Evolutionary conservation across 176 grass and related monocot species (phyloP).

Genomic region (Ensete ventricosum): DNA sequence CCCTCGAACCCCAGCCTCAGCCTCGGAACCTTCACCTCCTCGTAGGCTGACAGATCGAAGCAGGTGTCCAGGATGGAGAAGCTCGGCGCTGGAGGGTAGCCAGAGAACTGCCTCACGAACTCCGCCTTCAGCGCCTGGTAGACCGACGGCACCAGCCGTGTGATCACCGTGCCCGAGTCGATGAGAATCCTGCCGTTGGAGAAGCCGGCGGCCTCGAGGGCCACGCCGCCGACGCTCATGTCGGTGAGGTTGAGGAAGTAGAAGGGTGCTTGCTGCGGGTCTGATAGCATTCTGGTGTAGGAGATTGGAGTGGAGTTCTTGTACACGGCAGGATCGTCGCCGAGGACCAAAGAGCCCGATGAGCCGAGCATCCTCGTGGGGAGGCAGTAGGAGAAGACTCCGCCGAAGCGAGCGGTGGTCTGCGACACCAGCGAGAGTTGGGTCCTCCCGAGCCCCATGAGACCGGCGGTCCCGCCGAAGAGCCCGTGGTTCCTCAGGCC

Average conservation of each 20-base stretch:
- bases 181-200: constrained; percentile 54
- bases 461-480: constrained; percentile 56
- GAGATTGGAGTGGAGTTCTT: constrained; percentile 43
- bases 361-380: constrained; percentile 24
- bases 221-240: constrained; percentile 35
- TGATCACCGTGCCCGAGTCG: constrained; percentile 91
- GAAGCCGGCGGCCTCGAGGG: constrained; percentile 31
- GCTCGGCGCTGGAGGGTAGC: constrained; percentile 35
- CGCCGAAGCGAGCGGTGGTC: constrained; percentile 37
- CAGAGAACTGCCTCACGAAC: constrained; percentile 55
- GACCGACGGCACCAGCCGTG: constrained; percentile 63
- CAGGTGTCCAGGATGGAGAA: constrained; percentile 87
- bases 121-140: constrained; percentile 59
- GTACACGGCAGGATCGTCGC: constrained; percentile 28
- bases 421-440: constrained; percentile 51
- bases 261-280: constrained; percentile 60
- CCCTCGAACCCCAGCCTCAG: constrained; percentile 57
- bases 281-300: constrained; percentile 74
- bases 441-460: constrained; percentile 67
- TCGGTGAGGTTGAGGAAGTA: constrained; percentile 88
- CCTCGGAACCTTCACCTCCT: constrained; percentile 66
- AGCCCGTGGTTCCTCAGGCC: constrained; percentile 65
- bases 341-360: constrained; percentile 57
- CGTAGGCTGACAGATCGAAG: constrained; percentile 55
- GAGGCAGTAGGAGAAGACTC: constrained; percentile 72